phyloP scores from a whole-genome alignment of 2,329 filamentous ascomycete species.

The Dendrostoma leiphaemia region DNA sequence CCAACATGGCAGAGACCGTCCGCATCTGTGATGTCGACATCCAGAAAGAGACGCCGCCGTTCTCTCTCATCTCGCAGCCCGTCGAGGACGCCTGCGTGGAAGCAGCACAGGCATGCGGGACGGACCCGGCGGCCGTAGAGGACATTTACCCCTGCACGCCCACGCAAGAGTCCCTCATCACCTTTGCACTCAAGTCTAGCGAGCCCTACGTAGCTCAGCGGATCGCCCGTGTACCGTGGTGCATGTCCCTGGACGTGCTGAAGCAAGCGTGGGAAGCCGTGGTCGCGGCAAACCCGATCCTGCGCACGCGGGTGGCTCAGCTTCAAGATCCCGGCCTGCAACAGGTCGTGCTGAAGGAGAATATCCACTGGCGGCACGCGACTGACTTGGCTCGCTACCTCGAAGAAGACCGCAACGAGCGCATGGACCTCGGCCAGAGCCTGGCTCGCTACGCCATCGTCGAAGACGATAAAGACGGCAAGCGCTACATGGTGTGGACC shows the following conservation, averaged over 20 bases:
- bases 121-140: constrained; percentile 24
- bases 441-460: constrained; percentile 36
- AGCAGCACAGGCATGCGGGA: constrained; percentile 23
- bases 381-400: constrained; percentile 28
- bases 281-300: constrained; percentile 26
- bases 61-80: constrained; percentile 23
- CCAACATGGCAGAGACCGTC: constrained; percentile 41
- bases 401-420: constrained; percentile 19
- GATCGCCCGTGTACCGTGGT: constrained; percentile 20
- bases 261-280: constrained; percentile 29
- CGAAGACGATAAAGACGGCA: constrained; percentile 14
- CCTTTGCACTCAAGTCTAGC: constrained; percentile 29
- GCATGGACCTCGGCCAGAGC: constrained; percentile 28
- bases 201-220: constrained; percentile 35
- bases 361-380: constrained; percentile 28
- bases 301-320: constrained; percentile 33
- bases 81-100: constrained; percentile 21
- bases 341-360: constrained; percentile 34
- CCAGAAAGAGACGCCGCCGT: constrained; percentile 24
- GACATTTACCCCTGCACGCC: constrained; percentile 39
- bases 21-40: constrained; percentile 26
- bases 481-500: constrained; percentile 33
- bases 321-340: constrained; percentile 31
- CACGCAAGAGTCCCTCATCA: constrained; percentile 36
- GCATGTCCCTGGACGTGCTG: constrained; percentile 23